Percentiles rank a stretch among this genome's conserved stretches.
phyloP scores from a whole-genome alignment of 805 yeast genomes.

The Wickerhamomyces tratensis region DNA sequence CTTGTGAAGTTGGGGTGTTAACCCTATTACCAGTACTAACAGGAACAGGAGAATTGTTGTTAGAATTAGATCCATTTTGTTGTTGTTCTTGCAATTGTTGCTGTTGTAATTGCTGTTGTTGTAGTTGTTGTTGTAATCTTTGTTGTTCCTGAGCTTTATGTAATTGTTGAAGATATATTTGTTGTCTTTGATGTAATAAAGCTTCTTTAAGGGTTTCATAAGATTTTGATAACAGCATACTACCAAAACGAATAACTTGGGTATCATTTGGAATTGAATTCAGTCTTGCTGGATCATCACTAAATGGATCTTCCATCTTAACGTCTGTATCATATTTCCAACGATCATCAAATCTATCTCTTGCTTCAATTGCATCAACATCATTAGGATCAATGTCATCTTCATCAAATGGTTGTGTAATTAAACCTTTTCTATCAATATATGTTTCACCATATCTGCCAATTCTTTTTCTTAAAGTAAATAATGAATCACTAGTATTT shows the following conservation, averaged over 20 bases:
- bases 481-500: conserved; percentile 31
- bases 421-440: conserved; percentile 63
- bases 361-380: conserved; percentile 25
- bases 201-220: conserved; percentile 74
- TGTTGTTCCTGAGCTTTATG: conserved; percentile 20
- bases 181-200: conserved; percentile 60
- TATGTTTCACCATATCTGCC: conserved; percentile 66
- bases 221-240: conserved; percentile 82
- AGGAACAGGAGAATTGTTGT: too few species aligned
- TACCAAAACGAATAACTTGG: conserved; percentile 83
- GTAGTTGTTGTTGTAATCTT: conserved; percentile 15
- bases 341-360: conserved; percentile 43
- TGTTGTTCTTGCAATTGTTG: not conserved
- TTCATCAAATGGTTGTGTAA: conserved; percentile 25
- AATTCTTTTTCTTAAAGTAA: conserved; percentile 60
- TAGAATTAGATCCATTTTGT: not conserved
- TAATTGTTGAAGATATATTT: conserved; percentile 22
- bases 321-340: conserved; percentile 60
- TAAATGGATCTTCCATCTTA: conserved; percentile 37
- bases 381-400: conserved; percentile 30
- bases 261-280: conserved; percentile 81
- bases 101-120: not conserved
- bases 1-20: too few species aligned
- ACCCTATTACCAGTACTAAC: too few species aligned
- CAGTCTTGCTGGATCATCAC: conserved; percentile 72